Percentiles rank a stretch among this genome's conserved stretches.
Conservation (phyloP, 495 filamentous ascomycete genomes). For the Trichoderma orchidacearum region DNA sequence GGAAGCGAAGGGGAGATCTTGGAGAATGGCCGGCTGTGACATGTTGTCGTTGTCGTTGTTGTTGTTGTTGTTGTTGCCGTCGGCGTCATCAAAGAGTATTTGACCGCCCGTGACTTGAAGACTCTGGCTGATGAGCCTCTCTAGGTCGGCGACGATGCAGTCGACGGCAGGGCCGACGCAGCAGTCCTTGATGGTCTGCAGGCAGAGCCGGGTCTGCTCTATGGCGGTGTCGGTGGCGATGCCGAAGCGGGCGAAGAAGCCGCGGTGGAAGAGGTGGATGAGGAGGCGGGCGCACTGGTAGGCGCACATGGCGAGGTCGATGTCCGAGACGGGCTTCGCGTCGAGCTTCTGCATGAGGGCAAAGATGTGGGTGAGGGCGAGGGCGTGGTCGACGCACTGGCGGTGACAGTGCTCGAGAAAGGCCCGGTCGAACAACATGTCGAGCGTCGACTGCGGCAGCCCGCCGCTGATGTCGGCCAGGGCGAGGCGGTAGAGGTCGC, state of each 20-base stretch:
- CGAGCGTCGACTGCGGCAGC: slow-evolving; percentile 19
- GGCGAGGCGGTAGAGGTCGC: slow-evolving; percentile 33
- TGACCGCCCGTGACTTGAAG: neutral
- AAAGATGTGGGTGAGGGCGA: slow-evolving; percentile 34
- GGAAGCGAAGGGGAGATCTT: too few species aligned
- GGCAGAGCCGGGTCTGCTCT: slow-evolving; percentile 14
- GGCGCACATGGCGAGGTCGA: slow-evolving; percentile 32
- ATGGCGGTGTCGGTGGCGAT: slow-evolving; percentile 14
- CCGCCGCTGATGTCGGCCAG: slow-evolving; percentile 29
- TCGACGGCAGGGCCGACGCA: neutral
- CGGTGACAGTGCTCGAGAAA: slow-evolving; percentile 23
- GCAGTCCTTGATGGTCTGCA: slow-evolving; percentile 14
- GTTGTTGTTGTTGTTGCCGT: neutral
- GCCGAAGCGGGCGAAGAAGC: slow-evolving; percentile 7
- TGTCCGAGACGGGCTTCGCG: slow-evolving; percentile 26
- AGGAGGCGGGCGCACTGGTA: slow-evolving; percentile 32
- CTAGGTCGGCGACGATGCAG: neutral
- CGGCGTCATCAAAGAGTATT: neutral
- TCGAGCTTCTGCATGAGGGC: slow-evolving; percentile 23
- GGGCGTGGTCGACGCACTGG: slow-evolving; percentile 31
- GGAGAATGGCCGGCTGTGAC: neutral
- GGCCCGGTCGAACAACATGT: slow-evolving; percentile 20
- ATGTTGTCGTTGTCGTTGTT: neutral
- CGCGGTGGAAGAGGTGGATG: slow-evolving; percentile 8
- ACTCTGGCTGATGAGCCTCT: neutral